These are phyloP conservation scores for Hordeum pubiflorum DNA, from an alignment of 202 grass and related monocot species.

Conservation along the genomic window DNA sequence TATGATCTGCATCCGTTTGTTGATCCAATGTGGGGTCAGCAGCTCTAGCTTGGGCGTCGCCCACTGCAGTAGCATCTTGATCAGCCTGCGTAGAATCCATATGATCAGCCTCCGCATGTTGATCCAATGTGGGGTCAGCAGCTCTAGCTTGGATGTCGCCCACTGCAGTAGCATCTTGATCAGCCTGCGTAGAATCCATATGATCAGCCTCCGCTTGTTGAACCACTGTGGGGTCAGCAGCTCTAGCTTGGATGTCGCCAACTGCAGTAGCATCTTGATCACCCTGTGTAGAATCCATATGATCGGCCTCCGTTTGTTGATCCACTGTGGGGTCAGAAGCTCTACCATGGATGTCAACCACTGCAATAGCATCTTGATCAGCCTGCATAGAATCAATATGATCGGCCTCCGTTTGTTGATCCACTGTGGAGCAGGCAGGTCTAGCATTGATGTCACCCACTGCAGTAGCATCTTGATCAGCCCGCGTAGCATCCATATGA, in stretches of 20 bases:
- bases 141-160: conserved; percentile 4
- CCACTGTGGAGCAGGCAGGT: background rate
- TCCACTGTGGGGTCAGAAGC: background rate
- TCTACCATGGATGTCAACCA: background rate
- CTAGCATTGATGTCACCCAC: background rate
- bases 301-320: background rate
- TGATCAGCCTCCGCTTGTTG: background rate
- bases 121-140: conserved; percentile 1
- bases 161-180: conserved; percentile 6
- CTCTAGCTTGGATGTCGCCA: background rate
- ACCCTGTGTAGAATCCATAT: background rate
- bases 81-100: background rate
- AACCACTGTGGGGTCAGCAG: background rate
- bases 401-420: background rate
- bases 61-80: background rate
- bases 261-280: background rate
- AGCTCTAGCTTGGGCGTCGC: background rate
- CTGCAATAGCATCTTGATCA: background rate
- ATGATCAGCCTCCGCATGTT: background rate
- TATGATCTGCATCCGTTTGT: background rate
- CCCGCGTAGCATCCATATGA: background rate
- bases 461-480: background rate
- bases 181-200: conserved; percentile 6
- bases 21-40: conserved; percentile 8
- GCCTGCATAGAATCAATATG: background rate